These are phyloP conservation scores for Bauhinia variegata DNA, from an alignment of 306 rosid genomes.

Conservation along the genomic window DNA sequence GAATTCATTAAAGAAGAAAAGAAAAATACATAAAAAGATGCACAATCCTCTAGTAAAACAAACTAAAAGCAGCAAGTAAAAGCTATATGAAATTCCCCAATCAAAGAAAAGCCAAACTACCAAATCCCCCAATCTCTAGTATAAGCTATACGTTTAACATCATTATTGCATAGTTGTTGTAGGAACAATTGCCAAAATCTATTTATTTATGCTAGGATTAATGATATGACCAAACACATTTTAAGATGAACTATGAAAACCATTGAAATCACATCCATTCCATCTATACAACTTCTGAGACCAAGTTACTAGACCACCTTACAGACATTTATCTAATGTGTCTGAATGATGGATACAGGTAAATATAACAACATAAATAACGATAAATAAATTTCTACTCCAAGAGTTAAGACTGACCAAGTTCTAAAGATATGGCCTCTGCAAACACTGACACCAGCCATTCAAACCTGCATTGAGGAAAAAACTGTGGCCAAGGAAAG, in stretches of 20 bases:
- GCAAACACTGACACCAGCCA: conserved; percentile 73
- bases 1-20: background rate
- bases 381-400: conserved; percentile 23
- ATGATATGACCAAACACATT: background rate
- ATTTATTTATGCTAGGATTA: background rate
- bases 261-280: background rate
- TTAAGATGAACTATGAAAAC: background rate
- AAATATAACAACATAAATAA: conserved; percentile 21
- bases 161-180: background rate
- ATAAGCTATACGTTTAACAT: background rate
- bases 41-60: no score
- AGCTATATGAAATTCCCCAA: background rate
- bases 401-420: conserved; percentile 63
- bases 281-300: background rate
- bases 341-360: conserved; percentile 7
- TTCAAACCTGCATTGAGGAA: conserved; percentile 80
- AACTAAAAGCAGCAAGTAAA: background rate
- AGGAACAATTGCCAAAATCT: no score
- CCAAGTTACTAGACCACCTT: conserved; percentile 16
- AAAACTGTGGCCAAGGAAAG: conserved; percentile 57
- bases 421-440: conserved; percentile 61
- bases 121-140: background rate
- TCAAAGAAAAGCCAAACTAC: conserved; percentile 1
- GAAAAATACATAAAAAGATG: background rate
- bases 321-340: background rate